phyloP scores from a whole-genome alignment of 2,329 filamentous ascomycete genomes.

The Neurospora sp. region DNA sequence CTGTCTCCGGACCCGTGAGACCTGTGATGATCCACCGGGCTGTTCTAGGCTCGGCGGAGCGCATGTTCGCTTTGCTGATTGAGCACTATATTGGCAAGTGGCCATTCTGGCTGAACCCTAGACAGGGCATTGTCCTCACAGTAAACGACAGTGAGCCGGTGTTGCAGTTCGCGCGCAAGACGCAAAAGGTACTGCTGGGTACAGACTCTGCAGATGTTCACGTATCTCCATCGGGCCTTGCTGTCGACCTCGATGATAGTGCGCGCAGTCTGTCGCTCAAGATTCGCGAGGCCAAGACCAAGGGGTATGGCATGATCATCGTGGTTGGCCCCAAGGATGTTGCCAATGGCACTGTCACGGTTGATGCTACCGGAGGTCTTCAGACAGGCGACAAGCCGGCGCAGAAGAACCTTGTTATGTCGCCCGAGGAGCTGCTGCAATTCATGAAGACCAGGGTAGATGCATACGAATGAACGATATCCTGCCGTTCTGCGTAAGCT shows the following conservation, averaged over 20 bases:
- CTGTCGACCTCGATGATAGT: constrained; percentile 61
- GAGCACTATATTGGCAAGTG: constrained; percentile 73
- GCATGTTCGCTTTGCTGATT: constrained; percentile 75
- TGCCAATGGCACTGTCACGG: constrained; percentile 44
- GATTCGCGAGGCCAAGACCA: constrained; percentile 58
- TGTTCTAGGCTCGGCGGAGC: constrained; percentile 74
- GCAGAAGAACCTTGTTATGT: constrained; percentile 24
- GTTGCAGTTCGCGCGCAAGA: constrained; percentile 36
- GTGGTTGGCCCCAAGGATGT: constrained; percentile 62
- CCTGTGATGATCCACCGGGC: constrained; percentile 82
- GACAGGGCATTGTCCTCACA: constrained; percentile 65
- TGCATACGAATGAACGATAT: constrained; percentile 32
- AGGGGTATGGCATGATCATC: constrained; percentile 65
- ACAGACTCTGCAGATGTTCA: constrained; percentile 31
- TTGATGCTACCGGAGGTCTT: constrained; percentile 30
- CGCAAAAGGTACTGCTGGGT: constrained; percentile 43
- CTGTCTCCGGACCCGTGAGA: constrained; percentile 47
- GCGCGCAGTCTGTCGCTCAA: constrained; percentile 57
- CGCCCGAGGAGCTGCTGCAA: constrained; percentile 33
- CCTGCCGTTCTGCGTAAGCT: not conserved
- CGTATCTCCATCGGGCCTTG: constrained; percentile 48
- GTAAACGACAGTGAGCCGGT: constrained; percentile 53
- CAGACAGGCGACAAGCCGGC: constrained; percentile 24
- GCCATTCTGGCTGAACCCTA: constrained; percentile 83
- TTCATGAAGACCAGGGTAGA: constrained; percentile 37